Evolutionary conservation across 257 asterid genomes (phyloP).

Genomic region (Solanum dulcamara): DNA sequence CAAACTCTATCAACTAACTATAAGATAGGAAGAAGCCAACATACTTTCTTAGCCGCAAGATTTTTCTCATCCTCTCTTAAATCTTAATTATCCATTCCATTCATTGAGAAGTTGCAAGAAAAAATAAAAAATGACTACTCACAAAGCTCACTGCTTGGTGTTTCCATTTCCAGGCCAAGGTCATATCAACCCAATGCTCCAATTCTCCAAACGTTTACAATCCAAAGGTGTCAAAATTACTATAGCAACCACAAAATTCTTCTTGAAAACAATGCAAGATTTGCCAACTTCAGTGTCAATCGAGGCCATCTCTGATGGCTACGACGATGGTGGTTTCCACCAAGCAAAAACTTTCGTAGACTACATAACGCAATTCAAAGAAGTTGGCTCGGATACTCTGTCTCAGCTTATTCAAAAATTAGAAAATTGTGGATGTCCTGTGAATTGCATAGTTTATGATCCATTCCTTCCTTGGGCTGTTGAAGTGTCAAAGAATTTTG

Average conservation of each 20-base stretch:
- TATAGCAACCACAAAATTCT: not conserved
- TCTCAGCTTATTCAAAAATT: not conserved
- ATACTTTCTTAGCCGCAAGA: too few species aligned
- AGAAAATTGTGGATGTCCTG: not conserved
- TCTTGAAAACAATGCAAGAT: constrained; percentile 1
- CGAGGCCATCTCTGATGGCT: constrained; percentile 12
- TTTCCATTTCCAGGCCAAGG: constrained; percentile 23
- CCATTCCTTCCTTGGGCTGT: constrained; percentile 13
- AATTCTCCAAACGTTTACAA: constrained; percentile 35
- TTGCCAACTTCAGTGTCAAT: constrained; percentile 4
- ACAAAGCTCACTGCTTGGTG: constrained; percentile 22
- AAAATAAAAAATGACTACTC: not conserved
- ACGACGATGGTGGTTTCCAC: not conserved
- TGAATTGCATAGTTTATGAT: constrained; percentile 12
- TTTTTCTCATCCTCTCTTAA: not conserved
- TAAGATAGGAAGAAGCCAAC: too few species aligned
- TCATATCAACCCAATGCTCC: constrained; percentile 41
- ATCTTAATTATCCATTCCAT: not conserved
- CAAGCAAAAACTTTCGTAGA: constrained; percentile 8
- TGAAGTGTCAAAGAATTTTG: constrained; percentile 2
- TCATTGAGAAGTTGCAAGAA: not conserved
- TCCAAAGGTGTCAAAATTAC: constrained; percentile 8
- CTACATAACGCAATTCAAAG: constrained; percentile 17
- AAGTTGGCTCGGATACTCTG: constrained; percentile 7
- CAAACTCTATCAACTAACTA: not conserved